Percentiles rank a stretch among this genome's conserved stretches.
Conservation (phyloP, 768 basidiomycete genomes). For the Rubroboletus satanas region DNA sequence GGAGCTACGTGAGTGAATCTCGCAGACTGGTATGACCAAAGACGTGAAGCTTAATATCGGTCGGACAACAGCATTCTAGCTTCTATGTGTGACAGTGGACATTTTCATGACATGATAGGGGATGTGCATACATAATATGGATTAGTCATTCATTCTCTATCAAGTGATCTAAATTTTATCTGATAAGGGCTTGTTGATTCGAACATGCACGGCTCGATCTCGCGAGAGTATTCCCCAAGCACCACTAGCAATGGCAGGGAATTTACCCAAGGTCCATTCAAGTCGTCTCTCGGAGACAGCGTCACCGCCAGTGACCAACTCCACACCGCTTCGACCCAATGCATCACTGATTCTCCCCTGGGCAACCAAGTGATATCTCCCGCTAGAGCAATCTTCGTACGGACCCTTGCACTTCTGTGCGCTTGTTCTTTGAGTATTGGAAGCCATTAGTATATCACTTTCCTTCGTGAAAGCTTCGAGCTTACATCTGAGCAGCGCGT, state of each 20-base stretch:
- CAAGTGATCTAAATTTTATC: conserved; percentile 16
- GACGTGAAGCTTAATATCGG: conserved; percentile 18
- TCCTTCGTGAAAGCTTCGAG: neutral
- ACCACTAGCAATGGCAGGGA: neutral
- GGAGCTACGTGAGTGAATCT: conserved; percentile 41
- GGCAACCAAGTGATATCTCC: conserved; percentile 19
- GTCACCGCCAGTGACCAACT: neutral
- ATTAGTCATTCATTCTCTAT: conserved; percentile 16
- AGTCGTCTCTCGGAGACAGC: neutral
- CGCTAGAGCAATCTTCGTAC: conserved; percentile 44
- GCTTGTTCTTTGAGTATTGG: conserved; percentile 73
- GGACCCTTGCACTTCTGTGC: conserved; percentile 60
- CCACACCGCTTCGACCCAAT: neutral
- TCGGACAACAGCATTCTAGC: conserved; percentile 30
- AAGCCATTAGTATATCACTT: conserved; percentile 61
- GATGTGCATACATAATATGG: conserved; percentile 2
- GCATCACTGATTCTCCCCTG: neutral
- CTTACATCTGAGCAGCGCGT: conserved; percentile 43
- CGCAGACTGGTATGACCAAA: conserved; percentile 38
- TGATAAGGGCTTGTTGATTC: conserved; percentile 14
- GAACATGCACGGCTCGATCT: neutral
- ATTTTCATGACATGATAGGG: neutral
- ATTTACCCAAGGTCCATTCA: neutral
- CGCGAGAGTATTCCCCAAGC: neutral
- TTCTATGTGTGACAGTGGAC: conserved; percentile 28